Conservation (phyloP, 345 rosid species). For the Heritiera littoralis region DNA sequence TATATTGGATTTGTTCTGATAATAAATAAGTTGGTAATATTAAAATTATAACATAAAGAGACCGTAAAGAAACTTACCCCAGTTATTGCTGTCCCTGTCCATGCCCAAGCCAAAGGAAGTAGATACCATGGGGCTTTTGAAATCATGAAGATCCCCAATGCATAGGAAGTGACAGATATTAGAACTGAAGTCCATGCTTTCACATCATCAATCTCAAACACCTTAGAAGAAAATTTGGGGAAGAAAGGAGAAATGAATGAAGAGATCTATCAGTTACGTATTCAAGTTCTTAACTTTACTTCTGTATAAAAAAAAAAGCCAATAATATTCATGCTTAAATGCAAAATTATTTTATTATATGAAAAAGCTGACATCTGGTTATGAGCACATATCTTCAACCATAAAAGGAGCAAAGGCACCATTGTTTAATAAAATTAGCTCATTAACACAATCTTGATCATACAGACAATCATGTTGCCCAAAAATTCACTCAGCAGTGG, state of each 20-base stretch:
- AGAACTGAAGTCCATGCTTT: conserved; percentile 92
- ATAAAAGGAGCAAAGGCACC: background rate
- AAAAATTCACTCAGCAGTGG: conserved; percentile 4
- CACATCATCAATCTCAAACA: conserved; percentile 78
- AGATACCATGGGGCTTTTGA: conserved; percentile 90
- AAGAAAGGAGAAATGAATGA: background rate
- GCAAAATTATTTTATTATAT: background rate
- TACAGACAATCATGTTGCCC: conserved; percentile 3
- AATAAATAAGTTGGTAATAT: background rate
- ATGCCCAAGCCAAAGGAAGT: conserved; percentile 95
- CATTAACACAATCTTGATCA: background rate
- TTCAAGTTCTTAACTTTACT: background rate
- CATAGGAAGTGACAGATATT: conserved; percentile 72
- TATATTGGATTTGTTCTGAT: background rate
- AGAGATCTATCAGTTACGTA: conserved; percentile 1
- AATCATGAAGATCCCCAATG: conserved; percentile 81
- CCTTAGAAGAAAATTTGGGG: conserved; percentile 41
- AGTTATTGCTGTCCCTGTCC: conserved; percentile 93
- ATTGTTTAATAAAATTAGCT: background rate
- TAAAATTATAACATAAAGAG: background rate
- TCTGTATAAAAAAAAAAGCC: background rate
- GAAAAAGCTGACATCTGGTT: too few species aligned
- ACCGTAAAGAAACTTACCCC: conserved; percentile 53
- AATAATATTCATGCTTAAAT: background rate
- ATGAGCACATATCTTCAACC: background rate